Evolutionary conservation across 495 filamentous ascomycete genomes (phyloP).

Genomic region (Pyrenopolyporus hunteri): DNA sequence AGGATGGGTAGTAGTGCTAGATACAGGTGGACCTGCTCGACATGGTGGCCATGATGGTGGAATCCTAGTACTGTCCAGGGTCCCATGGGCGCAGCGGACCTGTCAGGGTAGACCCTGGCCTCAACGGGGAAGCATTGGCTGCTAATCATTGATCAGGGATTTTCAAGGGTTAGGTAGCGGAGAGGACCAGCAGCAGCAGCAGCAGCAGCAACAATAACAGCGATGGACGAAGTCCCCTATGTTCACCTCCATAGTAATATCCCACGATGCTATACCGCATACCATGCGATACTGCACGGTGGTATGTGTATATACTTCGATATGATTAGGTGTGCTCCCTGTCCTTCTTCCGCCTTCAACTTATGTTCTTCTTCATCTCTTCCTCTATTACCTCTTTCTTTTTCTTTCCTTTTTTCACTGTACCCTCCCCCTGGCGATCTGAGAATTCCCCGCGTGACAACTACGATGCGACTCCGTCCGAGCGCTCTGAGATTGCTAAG

Average conservation of each 20-base stretch:
- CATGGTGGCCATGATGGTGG: conserved; percentile 37
- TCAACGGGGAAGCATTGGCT: conserved; percentile 43
- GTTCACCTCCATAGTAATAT: conserved; percentile 20
- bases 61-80: conserved; percentile 35
- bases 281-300: conserved; percentile 24
- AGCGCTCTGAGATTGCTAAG: conserved; percentile 39
- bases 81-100: conserved; percentile 37
- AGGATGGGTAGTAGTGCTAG: conserved; percentile 40
- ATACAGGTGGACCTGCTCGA: conserved; percentile 36
- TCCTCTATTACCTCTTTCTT: neutral
- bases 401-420: conserved; percentile 5
- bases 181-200: conserved; percentile 6
- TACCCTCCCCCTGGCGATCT: conserved; percentile 32
- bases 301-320: too few relatives aligned
- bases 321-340: conserved; percentile 5
- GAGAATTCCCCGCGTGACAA: conserved; percentile 36
- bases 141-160: conserved; percentile 45
- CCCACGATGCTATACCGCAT: conserved; percentile 26
- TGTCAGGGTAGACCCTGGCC: conserved; percentile 42
- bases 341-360: neutral
- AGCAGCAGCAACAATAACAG: conserved; percentile 16
- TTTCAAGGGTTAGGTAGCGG: conserved; percentile 34
- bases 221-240: conserved; percentile 32
- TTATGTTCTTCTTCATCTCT: neutral
- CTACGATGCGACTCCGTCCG: conserved; percentile 36